These are phyloP conservation scores for Malassezia sp. DNA, from an alignment of 1,284 basidiomycete species.

Conservation along the genomic window DNA sequence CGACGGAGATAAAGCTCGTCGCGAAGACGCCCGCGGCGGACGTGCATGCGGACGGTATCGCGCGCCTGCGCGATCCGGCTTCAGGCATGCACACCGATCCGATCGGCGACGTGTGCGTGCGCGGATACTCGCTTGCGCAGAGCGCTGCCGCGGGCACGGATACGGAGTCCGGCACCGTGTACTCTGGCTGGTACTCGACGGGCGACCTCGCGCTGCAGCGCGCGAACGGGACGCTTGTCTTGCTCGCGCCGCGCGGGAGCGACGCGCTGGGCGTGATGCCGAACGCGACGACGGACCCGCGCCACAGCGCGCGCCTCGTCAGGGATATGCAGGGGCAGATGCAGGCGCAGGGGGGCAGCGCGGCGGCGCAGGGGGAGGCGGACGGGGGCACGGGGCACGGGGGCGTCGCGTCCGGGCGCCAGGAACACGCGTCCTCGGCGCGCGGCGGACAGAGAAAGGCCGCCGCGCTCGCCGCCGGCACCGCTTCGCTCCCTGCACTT, in stretches of 20 bases:
- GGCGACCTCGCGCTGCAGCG: conserved; percentile 33
- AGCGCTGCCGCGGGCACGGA: background rate
- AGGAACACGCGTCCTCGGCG: too few relatives aligned
- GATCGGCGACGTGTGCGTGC: conserved; percentile 29
- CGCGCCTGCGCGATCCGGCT: conserved; percentile 16
- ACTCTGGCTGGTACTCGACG: conserved; percentile 24
- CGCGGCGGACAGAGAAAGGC: too few relatives aligned
- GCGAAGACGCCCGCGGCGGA: conserved; percentile 16
- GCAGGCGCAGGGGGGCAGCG: background rate
- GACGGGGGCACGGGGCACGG: background rate
- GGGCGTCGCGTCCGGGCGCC: too few relatives aligned
- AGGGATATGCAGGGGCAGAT: background rate
- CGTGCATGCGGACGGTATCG: conserved; percentile 16
- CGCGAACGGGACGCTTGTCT: conserved; percentile 40
- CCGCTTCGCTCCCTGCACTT: background rate
- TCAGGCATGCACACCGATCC: conserved; percentile 19
- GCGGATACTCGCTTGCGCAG: conserved; percentile 25
- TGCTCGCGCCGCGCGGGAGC: conserved; percentile 17
- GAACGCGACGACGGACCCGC: conserved; percentile 3
- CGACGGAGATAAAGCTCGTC: conserved; percentile 38
- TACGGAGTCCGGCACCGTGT: background rate
- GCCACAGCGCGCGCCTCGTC: too few relatives aligned
- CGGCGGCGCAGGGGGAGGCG: background rate
- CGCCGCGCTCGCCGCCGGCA: too few relatives aligned
- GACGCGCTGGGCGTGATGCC: conserved; percentile 7